These are phyloP conservation scores for Sanghuangporus sanghuang DNA, from an alignment of 1,284 basidiomycete genomes.

Conservation along the genomic window DNA sequence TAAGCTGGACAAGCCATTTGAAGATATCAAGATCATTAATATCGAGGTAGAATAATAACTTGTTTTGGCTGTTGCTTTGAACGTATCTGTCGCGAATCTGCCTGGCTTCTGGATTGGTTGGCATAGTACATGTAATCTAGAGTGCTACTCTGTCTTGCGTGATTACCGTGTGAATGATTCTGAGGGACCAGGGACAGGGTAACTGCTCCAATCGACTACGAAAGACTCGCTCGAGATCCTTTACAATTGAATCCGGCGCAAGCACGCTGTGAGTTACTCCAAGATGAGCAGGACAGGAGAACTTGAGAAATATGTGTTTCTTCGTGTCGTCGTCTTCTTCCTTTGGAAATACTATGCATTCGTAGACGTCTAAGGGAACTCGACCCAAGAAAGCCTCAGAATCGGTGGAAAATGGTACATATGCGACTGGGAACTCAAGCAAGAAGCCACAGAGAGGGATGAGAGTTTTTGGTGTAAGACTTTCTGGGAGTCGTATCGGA, in stretches of 20 bases:
- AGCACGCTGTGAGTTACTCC: slow-evolving; percentile 2
- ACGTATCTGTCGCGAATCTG: not conserved
- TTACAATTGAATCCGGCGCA: not conserved
- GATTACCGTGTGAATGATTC: slow-evolving; percentile 25
- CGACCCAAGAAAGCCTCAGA: slow-evolving; percentile 35
- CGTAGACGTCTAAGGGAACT: slow-evolving; percentile 44
- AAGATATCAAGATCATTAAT: slow-evolving; percentile 87
- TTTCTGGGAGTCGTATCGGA: slow-evolving; percentile 26
- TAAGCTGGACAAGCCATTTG: slow-evolving; percentile 83
- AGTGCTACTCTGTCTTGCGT: slow-evolving; percentile 37
- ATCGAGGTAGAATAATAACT: slow-evolving; percentile 57
- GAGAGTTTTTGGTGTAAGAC: slow-evolving; percentile 24
- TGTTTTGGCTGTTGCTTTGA: not conserved
- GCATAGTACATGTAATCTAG: slow-evolving; percentile 19
- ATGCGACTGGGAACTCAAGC: slow-evolving; percentile 55
- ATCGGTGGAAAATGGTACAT: slow-evolving; percentile 35
- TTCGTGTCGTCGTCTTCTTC: not conserved
- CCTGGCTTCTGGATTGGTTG: not conserved
- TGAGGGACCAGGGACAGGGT: not conserved
- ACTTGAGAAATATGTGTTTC: slow-evolving; percentile 32
- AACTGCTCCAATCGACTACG: not conserved
- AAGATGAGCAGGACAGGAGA: slow-evolving; percentile 35
- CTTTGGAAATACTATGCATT: slow-evolving; percentile 26
- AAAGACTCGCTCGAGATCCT: not conserved
- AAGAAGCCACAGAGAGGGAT: slow-evolving; percentile 49